phyloP scores from a whole-genome alignment of 257 asterid species.

The Solanum bulbocastanum region DNA sequence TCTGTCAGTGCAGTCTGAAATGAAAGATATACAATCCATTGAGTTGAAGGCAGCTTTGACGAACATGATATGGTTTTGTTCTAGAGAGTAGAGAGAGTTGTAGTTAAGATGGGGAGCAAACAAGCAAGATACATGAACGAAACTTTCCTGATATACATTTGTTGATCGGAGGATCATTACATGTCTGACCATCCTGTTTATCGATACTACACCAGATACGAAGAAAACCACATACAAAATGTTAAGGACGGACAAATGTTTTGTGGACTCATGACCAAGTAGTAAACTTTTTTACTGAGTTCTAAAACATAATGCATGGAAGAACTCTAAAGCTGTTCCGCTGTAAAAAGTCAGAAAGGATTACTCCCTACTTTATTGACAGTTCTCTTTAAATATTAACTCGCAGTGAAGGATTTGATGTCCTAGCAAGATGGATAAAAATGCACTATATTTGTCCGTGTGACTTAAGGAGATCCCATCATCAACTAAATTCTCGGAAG shows the following conservation, averaged over 20 bases:
- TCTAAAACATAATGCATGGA: background rate
- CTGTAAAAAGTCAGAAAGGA: background rate
- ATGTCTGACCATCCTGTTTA: background rate
- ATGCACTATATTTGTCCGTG: background rate
- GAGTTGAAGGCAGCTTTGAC: background rate
- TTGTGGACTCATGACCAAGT: background rate
- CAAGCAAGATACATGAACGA: background rate
- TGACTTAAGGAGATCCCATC: background rate
- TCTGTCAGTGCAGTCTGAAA: slow-evolving; percentile 78
- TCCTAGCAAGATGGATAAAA: background rate
- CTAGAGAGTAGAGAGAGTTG: background rate
- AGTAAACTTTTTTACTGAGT: background rate
- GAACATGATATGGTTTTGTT: background rate
- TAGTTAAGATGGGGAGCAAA: background rate
- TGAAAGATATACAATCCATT: background rate
- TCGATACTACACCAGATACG: background rate
- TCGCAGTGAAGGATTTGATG: background rate
- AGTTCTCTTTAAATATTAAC: background rate
- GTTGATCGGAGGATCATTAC: background rate
- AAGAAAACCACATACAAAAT: background rate
- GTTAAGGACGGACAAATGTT: background rate
- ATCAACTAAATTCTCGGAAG: background rate
- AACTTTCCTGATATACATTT: background rate
- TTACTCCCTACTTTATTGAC: background rate
- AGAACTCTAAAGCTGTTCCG: background rate